These are phyloP conservation scores for Aethionema arabicum DNA, from an alignment of 345 rosid species.

Conservation along the genomic window DNA sequence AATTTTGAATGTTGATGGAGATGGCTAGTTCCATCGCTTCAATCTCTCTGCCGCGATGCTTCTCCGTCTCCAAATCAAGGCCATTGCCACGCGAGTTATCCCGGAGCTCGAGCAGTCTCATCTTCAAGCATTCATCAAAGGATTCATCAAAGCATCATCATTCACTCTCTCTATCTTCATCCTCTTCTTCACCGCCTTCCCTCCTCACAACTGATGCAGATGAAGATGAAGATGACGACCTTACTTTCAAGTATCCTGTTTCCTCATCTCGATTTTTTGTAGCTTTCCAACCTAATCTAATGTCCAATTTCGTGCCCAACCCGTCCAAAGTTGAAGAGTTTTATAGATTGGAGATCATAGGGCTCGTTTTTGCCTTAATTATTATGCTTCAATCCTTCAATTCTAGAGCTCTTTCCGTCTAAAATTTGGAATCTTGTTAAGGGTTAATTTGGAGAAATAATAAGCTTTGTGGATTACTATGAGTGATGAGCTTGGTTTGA, in stretches of 20 bases:
- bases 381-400: neutral
- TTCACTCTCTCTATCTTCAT: slow-evolving; percentile 36
- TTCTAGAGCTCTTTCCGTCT: too few relatives aligned
- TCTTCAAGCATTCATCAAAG: slow-evolving; percentile 35
- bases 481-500: too few relatives aligned
- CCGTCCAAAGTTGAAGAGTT: neutral
- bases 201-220: slow-evolving; percentile 37
- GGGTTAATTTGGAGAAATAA: too few relatives aligned
- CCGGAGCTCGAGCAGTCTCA: slow-evolving; percentile 25
- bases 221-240: slow-evolving; percentile 25
- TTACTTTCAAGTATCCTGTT: slow-evolving; percentile 47
- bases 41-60: slow-evolving; percentile 35
- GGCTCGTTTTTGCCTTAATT: too few relatives aligned
- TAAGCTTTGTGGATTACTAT: too few relatives aligned
- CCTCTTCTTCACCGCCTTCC: slow-evolving; percentile 45
- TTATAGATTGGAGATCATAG: neutral
- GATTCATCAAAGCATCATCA: slow-evolving; percentile 20
- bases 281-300: neutral
- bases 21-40: slow-evolving; percentile 53
- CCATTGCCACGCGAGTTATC: slow-evolving; percentile 18
- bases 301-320: neutral
- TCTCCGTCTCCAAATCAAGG: slow-evolving; percentile 27
- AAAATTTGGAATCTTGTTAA: too few relatives aligned
- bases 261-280: slow-evolving; percentile 6
- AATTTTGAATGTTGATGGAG: neutral